Conservation (phyloP, 768 basidiomycete genomes). For the Flagelloscypha sp. region DNA sequence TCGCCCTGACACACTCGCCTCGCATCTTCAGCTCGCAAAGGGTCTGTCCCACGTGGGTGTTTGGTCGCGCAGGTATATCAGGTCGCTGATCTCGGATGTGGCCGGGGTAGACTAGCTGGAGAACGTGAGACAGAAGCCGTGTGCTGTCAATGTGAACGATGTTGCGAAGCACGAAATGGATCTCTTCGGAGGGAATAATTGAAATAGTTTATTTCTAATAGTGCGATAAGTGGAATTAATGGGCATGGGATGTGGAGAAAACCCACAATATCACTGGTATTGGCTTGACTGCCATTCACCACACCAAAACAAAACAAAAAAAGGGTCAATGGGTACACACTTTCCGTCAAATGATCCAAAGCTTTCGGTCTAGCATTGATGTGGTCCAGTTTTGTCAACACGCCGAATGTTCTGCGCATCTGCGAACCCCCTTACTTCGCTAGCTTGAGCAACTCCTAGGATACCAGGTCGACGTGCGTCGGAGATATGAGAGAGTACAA, state of each 20-base stretch:
- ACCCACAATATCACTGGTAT: too few relatives aligned
- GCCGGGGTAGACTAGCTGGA: constrained; percentile 93
- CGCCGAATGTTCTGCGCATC: constrained; percentile 92
- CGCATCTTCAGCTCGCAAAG: constrained; percentile 97
- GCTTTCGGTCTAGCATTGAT: constrained; percentile 99
- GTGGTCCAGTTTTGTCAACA: constrained; percentile 93
- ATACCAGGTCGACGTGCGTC: constrained; percentile 97
- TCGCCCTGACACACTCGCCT: constrained; percentile 66
- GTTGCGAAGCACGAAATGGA: constrained; percentile 86
- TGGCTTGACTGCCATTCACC: constrained; percentile 95
- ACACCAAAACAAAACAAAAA: constrained; percentile 97
- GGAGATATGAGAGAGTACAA: constrained; percentile 95
- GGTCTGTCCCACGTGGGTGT: constrained; percentile 97
- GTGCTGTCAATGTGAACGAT: constrained; percentile 98
- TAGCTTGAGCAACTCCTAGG: constrained; percentile 95
- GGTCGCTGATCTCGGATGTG: constrained; percentile 98
- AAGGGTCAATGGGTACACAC: constrained; percentile 97
- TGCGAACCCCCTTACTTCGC: constrained; percentile 94
- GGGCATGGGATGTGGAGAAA: too few relatives aligned
- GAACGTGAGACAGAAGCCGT: constrained; percentile 82
- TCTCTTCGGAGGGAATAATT: constrained; percentile 67
- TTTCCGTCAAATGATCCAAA: constrained; percentile 89
- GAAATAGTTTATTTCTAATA: constrained; percentile 80
- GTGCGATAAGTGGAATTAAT: too few relatives aligned
- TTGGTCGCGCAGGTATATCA: constrained; percentile 97